phyloP scores from a whole-genome alignment of 176 grass and related monocot species.

The Phoenix roebelenii region DNA sequence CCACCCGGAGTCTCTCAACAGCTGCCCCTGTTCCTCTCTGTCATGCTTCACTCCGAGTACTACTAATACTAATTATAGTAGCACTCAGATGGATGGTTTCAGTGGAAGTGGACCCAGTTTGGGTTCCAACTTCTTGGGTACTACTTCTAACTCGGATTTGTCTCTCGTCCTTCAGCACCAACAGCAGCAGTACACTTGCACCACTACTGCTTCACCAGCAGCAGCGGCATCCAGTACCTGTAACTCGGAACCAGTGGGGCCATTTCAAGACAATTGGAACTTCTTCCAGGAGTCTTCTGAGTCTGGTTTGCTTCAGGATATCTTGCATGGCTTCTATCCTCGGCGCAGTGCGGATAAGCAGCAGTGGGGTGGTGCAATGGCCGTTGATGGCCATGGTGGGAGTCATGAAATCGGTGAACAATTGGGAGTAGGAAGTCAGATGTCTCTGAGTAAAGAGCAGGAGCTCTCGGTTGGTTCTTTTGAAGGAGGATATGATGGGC shows the following conservation, averaged over 20 bases:
- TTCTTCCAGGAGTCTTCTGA: conserved; percentile 53
- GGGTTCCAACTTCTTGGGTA: background rate
- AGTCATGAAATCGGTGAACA: no score
- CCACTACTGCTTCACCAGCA: background rate
- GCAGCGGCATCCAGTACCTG: background rate
- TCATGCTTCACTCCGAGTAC: background rate
- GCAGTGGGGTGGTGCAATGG: background rate
- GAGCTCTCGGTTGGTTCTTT: background rate
- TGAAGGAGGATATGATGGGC: background rate
- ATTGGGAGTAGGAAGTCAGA: background rate
- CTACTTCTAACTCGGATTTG: background rate
- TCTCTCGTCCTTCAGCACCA: background rate
- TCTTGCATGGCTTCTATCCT: conserved; percentile 66
- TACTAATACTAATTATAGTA: no score
- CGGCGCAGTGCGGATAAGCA: background rate
- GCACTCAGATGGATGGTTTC: background rate
- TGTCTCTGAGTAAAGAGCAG: conserved; percentile 14
- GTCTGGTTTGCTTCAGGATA: conserved; percentile 69
- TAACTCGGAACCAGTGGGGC: background rate
- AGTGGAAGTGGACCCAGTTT: background rate
- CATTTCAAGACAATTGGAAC: conserved; percentile 22
- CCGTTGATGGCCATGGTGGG: no score
- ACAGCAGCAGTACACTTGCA: background rate
- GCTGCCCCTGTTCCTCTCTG: background rate
- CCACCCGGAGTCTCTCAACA: background rate